These are phyloP conservation scores for Boletus vinaceobasis DNA, from an alignment of 768 basidiomycete genomes.

Conservation along the genomic window DNA sequence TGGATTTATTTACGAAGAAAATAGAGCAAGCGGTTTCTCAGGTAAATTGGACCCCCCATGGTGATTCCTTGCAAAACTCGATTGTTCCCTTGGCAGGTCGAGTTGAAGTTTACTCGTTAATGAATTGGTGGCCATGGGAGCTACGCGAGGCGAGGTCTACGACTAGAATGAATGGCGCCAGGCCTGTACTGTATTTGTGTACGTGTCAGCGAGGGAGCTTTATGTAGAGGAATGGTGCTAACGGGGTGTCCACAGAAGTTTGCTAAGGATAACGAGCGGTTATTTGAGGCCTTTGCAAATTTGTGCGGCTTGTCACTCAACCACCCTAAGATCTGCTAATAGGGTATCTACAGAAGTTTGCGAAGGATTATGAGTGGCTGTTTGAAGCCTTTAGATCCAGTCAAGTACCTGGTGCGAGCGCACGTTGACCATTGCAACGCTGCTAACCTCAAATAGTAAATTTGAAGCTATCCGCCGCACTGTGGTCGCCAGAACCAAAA, in stretches of 20 bases:
- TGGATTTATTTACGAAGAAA: constrained; percentile 5
- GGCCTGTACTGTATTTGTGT: no score
- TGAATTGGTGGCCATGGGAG: no score
- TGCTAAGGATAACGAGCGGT: not conserved
- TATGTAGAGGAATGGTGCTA: no score
- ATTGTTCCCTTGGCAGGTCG: not conserved
- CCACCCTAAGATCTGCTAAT: no score
- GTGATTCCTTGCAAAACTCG: not conserved
- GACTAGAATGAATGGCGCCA: no score
- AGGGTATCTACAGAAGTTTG: no score
- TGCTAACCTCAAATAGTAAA: not conserved
- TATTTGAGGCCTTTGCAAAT: not conserved
- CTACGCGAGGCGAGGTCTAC: no score
- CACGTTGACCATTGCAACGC: not conserved
- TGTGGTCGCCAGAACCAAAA: not conserved
- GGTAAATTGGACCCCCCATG: not conserved
- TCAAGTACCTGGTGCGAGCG: no score
- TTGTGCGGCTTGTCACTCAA: not conserved
- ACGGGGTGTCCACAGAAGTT: no score
- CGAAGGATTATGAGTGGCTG: no score
- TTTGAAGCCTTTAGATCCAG: no score
- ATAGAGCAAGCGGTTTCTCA: constrained; percentile 8
- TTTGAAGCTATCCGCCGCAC: not conserved
- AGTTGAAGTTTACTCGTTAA: not conserved
- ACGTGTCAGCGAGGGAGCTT: no score